Evolutionary conservation across 2,329 filamentous ascomycete genomes (phyloP).

Genomic region (Aspergillus calidoustus): DNA sequence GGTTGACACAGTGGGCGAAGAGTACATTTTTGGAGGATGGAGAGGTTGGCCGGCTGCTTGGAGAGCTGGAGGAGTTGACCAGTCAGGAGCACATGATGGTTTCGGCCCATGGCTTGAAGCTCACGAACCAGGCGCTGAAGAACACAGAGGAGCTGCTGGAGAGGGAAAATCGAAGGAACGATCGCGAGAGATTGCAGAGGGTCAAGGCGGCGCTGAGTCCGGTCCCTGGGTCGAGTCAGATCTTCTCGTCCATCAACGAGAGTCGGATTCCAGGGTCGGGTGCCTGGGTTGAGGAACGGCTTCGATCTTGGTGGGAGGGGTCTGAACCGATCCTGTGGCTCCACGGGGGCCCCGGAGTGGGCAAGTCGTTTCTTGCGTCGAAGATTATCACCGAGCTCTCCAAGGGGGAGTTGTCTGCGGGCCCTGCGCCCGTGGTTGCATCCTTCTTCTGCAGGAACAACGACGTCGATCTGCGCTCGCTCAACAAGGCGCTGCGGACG

Average conservation of each 20-base stretch:
- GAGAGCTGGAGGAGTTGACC: constrained; percentile 16
- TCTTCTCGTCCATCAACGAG: neutral
- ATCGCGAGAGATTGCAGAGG: neutral
- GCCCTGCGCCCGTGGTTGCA: constrained; percentile 12
- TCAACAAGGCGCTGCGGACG: constrained; percentile 21
- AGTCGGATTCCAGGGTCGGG: neutral
- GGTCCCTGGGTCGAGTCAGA: neutral
- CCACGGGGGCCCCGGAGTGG: constrained; percentile 22
- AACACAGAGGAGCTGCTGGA: constrained; percentile 3
- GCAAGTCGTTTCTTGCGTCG: constrained; percentile 21
- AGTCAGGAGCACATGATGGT: constrained; percentile 19
- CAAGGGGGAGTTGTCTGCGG: neutral
- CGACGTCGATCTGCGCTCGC: constrained; percentile 19
- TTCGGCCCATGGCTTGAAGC: constrained; percentile 12
- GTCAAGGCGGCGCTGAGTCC: neutral
- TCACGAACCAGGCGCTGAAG: constrained; percentile 7
- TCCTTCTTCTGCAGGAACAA: constrained; percentile 23
- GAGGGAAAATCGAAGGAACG: neutral
- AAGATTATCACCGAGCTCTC: constrained; percentile 18
- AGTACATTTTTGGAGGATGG: constrained; percentile 14
- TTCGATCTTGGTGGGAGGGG: constrained; percentile 7
- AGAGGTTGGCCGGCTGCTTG: neutral
- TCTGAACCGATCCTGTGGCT: constrained; percentile 18
- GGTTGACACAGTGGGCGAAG: constrained; percentile 13
- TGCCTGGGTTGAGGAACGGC: neutral